Evolutionary conservation across 2,329 filamentous ascomycete species (phyloP).

Genomic region (Immersiporthe knoxdaviesiana): DNA sequence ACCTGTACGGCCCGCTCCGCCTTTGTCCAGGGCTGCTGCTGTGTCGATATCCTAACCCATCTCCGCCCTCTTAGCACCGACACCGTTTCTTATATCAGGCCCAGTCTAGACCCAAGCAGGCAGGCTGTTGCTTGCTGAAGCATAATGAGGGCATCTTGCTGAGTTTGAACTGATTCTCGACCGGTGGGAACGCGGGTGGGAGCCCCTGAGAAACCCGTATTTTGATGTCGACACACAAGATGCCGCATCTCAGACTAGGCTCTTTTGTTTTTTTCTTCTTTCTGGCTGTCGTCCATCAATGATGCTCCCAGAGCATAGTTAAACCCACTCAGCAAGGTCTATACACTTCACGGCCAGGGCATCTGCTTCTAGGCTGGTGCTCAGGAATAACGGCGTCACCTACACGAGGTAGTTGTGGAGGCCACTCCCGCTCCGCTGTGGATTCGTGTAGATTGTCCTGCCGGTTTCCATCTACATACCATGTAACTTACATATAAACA

Average conservation of each 20-base stretch:
- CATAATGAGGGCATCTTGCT: background rate
- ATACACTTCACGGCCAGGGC: background rate
- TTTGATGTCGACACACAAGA: background rate
- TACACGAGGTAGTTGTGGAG: background rate
- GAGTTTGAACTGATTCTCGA: background rate
- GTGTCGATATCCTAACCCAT: background rate
- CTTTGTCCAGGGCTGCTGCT: background rate
- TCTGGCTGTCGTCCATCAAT: too few species aligned
- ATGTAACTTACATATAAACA: background rate
- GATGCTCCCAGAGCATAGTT: background rate
- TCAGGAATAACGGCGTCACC: background rate
- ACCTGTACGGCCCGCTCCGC: background rate
- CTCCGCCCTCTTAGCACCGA: background rate
- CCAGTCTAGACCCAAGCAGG: background rate
- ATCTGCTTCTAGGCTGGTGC: background rate
- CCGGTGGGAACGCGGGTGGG: background rate
- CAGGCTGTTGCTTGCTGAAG: background rate
- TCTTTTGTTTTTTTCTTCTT: background rate
- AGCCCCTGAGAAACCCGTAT: background rate
- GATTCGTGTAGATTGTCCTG: background rate
- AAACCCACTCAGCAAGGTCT: background rate
- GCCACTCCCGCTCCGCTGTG: background rate
- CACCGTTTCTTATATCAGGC: background rate
- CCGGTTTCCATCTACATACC: background rate
- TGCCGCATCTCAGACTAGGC: background rate